Evolutionary conservation across 495 filamentous ascomycete genomes (phyloP), one percentile per base, ranked within the genome.

Genomic region (Immersiella caudata): DNA sequence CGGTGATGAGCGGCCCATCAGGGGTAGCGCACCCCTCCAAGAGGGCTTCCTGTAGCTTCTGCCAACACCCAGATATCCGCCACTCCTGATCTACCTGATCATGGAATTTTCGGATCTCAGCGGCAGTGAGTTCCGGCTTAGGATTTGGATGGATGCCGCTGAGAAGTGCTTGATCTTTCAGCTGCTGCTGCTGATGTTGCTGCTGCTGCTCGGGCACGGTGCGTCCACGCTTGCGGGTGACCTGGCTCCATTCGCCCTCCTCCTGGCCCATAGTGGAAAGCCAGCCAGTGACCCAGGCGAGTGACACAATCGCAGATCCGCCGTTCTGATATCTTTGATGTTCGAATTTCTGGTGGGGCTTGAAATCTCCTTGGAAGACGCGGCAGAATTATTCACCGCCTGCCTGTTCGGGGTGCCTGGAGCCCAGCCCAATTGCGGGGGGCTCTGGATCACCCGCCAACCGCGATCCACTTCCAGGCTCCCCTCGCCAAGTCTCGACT

Each of bases 221-320:
- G 25, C 69, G 73, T 16, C 75, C 70, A 6, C 68, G 66, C 24
- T 73, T 77, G n/a, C 73, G 71, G 26, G 68, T 66, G 68, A 77
- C 71, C 35, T 72, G 71, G 40, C 51, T 74, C 73, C 75, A 77
- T 36, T 27, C 36, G 20, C 68, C 68, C 24, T 56, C 66, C 36
- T 65, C 68, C 4, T 67, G 54, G 1, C 27, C 64, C 24, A 65
- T 59, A 14, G 40, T 46, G 40, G 11, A 65, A 70, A 71, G 11
- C 29, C 60, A 36, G 27, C 27, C 16, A 22, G 21, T 33, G 16
- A 2, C 20, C 29, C 7, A 24, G 50, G 11, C 5, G 20, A 25
- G 36, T 56, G 52, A 27, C 12, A 20, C 12, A 20, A 55, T 18
- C 40, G 40, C 40, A 12, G 40, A 46, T 46, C 40, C 2, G 9